Evolutionary conservation across 768 basidiomycete species (phyloP).

Genomic region (Cystofilobasidium bisporidii): DNA sequence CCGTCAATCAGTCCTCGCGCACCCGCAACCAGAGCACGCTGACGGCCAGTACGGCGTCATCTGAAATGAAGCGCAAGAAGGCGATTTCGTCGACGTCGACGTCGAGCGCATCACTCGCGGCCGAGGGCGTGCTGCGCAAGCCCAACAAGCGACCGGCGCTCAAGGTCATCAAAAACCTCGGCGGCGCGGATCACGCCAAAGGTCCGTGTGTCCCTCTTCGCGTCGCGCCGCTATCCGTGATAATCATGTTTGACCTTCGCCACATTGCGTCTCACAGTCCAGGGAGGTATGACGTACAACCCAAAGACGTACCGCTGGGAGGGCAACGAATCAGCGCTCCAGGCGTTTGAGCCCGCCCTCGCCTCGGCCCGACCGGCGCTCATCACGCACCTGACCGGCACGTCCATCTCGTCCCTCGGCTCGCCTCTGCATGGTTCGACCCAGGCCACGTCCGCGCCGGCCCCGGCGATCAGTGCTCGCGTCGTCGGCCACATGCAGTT

Average conservation of each 20-base stretch:
- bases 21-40: not conserved
- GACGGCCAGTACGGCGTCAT: slow-evolving; percentile 7
- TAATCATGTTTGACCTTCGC: too few relatives aligned
- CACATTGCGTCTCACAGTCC: slow-evolving; percentile 53
- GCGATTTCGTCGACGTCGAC: not conserved
- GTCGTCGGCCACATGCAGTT: slow-evolving; percentile 98
- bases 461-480: slow-evolving; percentile 48
- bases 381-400: slow-evolving; percentile 84
- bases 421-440: slow-evolving; percentile 40
- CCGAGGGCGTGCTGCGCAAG: not conserved
- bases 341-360: slow-evolving; percentile 75
- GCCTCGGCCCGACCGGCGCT: slow-evolving; percentile 79
- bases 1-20: not conserved
- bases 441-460: slow-evolving; percentile 12
- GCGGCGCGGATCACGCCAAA: not conserved
- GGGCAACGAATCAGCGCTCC: slow-evolving; percentile 84
- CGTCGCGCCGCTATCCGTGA: too few relatives aligned
- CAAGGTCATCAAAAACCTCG: slow-evolving; percentile 12
- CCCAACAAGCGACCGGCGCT: not conserved
- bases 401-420: slow-evolving; percentile 65
- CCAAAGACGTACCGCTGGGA: slow-evolving; percentile 85
- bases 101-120: not conserved
- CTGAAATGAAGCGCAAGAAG: slow-evolving; percentile 21
- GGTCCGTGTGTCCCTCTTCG: slow-evolving; percentile 10
- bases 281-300: slow-evolving; percentile 98